Evolutionary conservation across 2,329 filamentous ascomycete genomes (phyloP), one percentile per base, ranked within the genome.

Genomic region (Macrophomina phaseolina): DNA sequence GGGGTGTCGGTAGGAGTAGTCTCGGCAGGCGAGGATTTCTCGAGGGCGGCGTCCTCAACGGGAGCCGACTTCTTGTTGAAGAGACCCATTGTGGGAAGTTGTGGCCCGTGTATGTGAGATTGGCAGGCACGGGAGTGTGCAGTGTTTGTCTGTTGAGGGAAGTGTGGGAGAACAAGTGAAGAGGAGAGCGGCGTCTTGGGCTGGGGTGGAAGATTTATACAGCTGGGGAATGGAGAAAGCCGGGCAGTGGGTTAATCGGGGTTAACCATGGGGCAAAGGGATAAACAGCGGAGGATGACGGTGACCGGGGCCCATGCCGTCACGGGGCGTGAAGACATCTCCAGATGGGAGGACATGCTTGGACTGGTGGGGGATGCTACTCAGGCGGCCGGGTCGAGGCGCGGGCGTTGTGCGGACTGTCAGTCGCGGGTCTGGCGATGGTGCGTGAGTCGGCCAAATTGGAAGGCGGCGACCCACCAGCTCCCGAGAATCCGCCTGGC

Each of bases 291-390:
- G 65, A 62, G 55, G 56, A 62, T 62, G 56, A 53, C 52, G 48
- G 42, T 53, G 32, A 36, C 36, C 65, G 65, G 64, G 64, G 63
- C 40, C 36, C 34, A 40, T 14, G 34, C 55, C 53, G 40, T 65
- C 64, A 65, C 53, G 64, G 64, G 64, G 64, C 64, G 55, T 42
- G 64, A 42, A 60, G 64, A 66, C 53, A 49, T 58, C 64, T 66
- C 64, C 64, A 66, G 64, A 66, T 60, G 53, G 40, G 28, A 61
- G 56, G 18, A 30, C 56, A n/a, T 30, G 38, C 23, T 48, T 30
- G 38, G 36, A 16, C 56, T 61, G 56, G 56, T 61, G 56, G 53
- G 64, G 64, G 64, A 66, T 66, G 64, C 64, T 66, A 66, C 64
- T 36, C 45, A 58, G 45, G 40, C 52, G 48, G 61, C 36, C 46